Conservation (phyloP, 768 basidiomycete species). For the Hericium rajendrae region DNA sequence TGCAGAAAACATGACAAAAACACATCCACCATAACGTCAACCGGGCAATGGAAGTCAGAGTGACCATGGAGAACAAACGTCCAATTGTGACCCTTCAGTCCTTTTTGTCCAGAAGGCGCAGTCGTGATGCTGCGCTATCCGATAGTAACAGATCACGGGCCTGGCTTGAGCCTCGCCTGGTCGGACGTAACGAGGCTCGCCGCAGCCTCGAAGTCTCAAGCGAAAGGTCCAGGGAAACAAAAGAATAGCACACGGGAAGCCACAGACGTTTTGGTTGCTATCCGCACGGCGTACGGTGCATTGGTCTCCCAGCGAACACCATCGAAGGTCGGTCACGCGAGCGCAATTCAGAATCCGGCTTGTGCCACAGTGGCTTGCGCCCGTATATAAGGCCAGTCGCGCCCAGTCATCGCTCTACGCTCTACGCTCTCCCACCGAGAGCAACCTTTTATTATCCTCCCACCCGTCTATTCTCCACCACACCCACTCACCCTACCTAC, state of each 20-base stretch:
- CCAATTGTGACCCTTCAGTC: no score
- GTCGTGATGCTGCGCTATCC: no score
- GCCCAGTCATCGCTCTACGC: neutral
- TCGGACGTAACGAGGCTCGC: slow-evolving; percentile 3
- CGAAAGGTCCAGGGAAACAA: slow-evolving; percentile 7
- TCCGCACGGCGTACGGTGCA: neutral
- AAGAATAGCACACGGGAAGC: neutral
- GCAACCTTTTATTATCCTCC: neutral
- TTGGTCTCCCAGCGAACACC: neutral
- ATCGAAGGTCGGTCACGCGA: slow-evolving; percentile 13
- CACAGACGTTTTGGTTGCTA: neutral
- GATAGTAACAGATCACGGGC: neutral
- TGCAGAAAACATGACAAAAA: no score
- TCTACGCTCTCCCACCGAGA: slow-evolving; percentile 2
- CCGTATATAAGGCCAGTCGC: slow-evolving; percentile 1
- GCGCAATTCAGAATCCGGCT: slow-evolving; percentile 3
- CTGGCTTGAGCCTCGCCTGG: neutral
- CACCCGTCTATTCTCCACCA: neutral
- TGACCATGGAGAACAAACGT: no score
- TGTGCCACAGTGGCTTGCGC: neutral
- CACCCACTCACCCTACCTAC: neutral
- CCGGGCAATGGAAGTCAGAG: no score
- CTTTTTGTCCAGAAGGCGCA: no score
- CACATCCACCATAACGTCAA: no score
- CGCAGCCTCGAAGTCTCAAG: neutral